phyloP scores from a whole-genome alignment of 345 rosid species.

The Rubroshorea leprosula region DNA sequence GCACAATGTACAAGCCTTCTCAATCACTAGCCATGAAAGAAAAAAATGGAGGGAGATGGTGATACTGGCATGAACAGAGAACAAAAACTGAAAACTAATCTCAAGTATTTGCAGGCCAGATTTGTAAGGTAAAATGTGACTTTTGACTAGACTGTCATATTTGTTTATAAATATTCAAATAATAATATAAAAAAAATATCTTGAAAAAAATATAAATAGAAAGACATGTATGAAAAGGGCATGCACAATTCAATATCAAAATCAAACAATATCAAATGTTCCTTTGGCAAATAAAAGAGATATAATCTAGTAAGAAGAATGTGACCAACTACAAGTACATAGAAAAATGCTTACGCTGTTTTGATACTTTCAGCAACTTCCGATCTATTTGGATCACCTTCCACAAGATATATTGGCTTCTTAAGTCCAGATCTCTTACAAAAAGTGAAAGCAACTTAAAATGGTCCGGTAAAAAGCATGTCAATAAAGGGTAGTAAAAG shows the following conservation, averaged over 20 bases:
- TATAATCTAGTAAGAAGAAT: not conserved
- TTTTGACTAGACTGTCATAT: too few relatives aligned
- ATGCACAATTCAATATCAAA: not conserved
- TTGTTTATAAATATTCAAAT: too few relatives aligned
- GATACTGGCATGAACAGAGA: not conserved
- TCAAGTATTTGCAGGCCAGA: too few relatives aligned
- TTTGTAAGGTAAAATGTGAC: too few relatives aligned
- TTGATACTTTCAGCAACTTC: conserved; percentile 89
- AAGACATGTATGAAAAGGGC: too few relatives aligned
- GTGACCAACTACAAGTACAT: not conserved
- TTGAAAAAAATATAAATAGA: not conserved
- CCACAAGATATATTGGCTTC: conserved; percentile 82
- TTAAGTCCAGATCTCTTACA: conserved; percentile 74
- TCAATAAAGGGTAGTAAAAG: not conserved
- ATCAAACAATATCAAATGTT: not conserved
- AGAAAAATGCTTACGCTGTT: conserved; percentile 58
- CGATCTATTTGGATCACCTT: conserved; percentile 79
- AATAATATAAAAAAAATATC: not conserved
- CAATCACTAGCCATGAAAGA: not conserved
- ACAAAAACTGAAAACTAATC: not conserved
- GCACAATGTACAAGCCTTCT: conserved; percentile 16
- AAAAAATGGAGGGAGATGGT: not conserved
- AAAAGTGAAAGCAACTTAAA: conserved; percentile 5
- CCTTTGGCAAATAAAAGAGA: too few relatives aligned
- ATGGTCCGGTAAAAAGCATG: not conserved